Percentiles rank a stretch among this genome's conserved stretches.
phyloP scores from a whole-genome alignment of 306 rosid genomes.

The Mimosa pudica region DNA sequence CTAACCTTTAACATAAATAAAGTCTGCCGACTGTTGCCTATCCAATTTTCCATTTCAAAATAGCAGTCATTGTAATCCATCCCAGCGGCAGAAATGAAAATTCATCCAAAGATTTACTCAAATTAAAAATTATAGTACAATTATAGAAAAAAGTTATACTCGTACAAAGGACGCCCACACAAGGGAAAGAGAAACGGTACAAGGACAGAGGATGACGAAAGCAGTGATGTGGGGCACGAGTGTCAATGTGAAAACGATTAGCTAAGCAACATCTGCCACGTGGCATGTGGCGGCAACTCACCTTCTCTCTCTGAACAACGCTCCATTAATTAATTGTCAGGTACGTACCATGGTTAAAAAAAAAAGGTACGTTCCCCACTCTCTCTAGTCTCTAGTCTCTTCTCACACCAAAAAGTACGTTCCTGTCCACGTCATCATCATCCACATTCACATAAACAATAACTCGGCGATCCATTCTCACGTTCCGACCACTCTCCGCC shows the following conservation, averaged over 20 bases:
- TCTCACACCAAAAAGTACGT: not conserved
- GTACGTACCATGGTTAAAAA: not conserved
- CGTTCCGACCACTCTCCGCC: not conserved
- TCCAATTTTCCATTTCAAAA: too few species aligned
- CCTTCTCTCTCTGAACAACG: not conserved
- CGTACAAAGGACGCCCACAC: too few species aligned
- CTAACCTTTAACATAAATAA: too few species aligned
- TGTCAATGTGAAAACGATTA: not conserved
- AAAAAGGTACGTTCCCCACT: not conserved
- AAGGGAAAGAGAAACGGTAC: not conserved
- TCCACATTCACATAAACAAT: not conserved
- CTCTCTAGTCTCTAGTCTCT: not conserved
- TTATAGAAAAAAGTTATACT: too few species aligned
- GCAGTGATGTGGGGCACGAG: slow-evolving; percentile 1
- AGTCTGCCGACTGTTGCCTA: too few species aligned
- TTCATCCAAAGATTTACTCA: too few species aligned
- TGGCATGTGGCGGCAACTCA: slow-evolving; percentile 39
- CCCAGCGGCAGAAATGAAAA: too few species aligned
- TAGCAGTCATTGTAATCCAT: too few species aligned
- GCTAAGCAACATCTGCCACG: slow-evolving; percentile 2
- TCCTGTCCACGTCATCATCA: not conserved
- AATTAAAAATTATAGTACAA: too few species aligned
- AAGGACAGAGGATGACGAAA: not conserved
- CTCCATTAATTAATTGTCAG: not conserved
- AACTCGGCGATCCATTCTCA: not conserved